Base-by-base conservation (phyloP, 768 basidiomycete species). In the Cystobasidiopsis lactophilus region DNA sequence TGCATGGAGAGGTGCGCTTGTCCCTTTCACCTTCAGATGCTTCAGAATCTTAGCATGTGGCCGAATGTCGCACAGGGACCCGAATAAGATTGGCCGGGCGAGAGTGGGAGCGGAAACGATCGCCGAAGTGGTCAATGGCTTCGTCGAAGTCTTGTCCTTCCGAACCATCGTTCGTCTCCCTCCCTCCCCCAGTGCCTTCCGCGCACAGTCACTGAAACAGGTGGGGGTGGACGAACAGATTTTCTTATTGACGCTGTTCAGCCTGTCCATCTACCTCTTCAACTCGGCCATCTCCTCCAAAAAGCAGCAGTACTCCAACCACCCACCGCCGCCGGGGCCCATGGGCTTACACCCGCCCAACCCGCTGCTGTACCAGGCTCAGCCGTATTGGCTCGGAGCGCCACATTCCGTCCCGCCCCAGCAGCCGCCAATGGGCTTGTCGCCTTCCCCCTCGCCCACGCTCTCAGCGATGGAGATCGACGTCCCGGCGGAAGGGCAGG, bases 101-200 rank as follows among this genome's bases (percentile, higher is more conserved):
- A 78, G 76, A 61, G 80, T 98, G 58, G 79, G 82, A 40, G 88
- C 89, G 53, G 86, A 95, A 71, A 77, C 93, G 53, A 79, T 96
- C 66, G 91, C 85, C 50, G 89, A 93, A 63, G 82, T 95, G 40
- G 79, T 95, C 57, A 93, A 95, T 65, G 79, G 85, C 1, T 98
- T 98, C 64, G 83, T 96, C 14, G 91, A 98, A 64, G 82, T 82
- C 46, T 89, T 98, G 68, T 86, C 82, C 65, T 95, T 88, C 85
- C 93, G 89, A 70, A 88, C 88, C 13, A 69, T 95, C 66, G 91
- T 85, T 57, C 67, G 82, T 50, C 19, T 29, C 24, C 7, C 35
- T 1, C 33, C 16, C 44, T 46, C 14, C 14, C 26, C n/a, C n/a
- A 16, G 9, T 13, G 16, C 29, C 24, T 47, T n/a, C n/a, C 10